Evolutionary conservation across 2,329 filamentous ascomycete genomes (phyloP).

Genomic region (Fusarium piperis): DNA sequence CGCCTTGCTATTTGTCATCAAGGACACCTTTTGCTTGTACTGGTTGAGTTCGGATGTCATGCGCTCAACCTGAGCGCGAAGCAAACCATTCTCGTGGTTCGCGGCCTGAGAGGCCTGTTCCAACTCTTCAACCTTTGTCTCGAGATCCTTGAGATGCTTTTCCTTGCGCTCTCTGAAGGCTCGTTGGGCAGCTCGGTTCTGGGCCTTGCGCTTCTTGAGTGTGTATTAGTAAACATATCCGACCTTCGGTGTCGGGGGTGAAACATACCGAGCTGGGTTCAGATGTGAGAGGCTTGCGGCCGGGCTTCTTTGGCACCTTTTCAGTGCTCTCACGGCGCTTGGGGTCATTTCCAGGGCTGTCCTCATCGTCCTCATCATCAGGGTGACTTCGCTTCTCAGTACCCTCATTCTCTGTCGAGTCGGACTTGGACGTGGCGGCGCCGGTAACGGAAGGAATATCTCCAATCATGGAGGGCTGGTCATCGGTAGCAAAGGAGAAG

Average conservation of each 20-base stretch:
- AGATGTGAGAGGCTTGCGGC: slow-evolving; percentile 92
- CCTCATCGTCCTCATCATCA: slow-evolving; percentile 75
- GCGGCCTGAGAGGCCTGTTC: slow-evolving; percentile 86
- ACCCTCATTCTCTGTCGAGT: slow-evolving; percentile 64
- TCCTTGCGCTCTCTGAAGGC: slow-evolving; percentile 96
- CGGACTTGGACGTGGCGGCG: slow-evolving; percentile 57
- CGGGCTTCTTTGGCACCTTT: slow-evolving; percentile 93
- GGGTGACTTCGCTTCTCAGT: slow-evolving; percentile 79
- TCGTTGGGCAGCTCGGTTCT: slow-evolving; percentile 91
- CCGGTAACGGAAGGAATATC: slow-evolving; percentile 63
- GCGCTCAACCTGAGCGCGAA: slow-evolving; percentile 89
- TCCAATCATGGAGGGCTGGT: slow-evolving; percentile 77
- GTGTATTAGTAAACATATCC: slow-evolving; percentile 18
- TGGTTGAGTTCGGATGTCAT: slow-evolving; percentile 86
- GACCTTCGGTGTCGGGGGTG: not conserved
- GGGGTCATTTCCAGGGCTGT: slow-evolving; percentile 54
- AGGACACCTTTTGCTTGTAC: slow-evolving; percentile 86
- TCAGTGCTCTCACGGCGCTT: slow-evolving; percentile 86
- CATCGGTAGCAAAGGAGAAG: slow-evolving; percentile 62
- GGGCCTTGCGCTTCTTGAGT: slow-evolving; percentile 88
- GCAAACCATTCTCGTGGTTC: slow-evolving; percentile 84
- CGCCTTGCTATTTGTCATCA: slow-evolving; percentile 55
- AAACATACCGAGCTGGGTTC: slow-evolving; percentile 92
- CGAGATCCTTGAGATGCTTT: slow-evolving; percentile 86
- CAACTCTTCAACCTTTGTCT: slow-evolving; percentile 78